phyloP scores from a whole-genome alignment of 176 grass and related monocot genomes.

The Juncus inflexus region DNA sequence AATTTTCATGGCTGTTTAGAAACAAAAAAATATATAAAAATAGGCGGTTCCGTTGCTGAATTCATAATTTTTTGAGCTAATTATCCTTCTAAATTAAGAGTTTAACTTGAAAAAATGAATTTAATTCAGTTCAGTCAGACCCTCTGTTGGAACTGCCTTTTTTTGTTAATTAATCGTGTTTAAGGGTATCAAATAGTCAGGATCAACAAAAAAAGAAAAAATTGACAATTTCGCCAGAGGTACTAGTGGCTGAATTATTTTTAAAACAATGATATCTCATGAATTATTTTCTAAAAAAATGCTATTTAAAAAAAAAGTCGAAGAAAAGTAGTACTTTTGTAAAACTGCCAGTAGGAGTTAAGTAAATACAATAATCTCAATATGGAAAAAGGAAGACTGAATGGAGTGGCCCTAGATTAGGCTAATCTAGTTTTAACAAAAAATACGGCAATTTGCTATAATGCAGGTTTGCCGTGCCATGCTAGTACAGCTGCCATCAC shows the following conservation, averaged over 20 bases:
- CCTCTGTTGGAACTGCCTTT: no score
- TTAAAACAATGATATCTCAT: background rate
- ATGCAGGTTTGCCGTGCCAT: background rate
- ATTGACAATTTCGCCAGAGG: no score
- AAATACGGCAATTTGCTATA: background rate
- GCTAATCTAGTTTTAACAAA: conserved; percentile 1
- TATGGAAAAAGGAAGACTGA: conserved; percentile 17
- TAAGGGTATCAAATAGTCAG: no score
- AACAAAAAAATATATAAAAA: no score
- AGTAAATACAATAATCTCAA: conserved; percentile 22
- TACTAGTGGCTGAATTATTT: background rate
- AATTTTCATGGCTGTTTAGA: no score
- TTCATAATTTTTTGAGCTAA: no score
- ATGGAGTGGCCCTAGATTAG: conserved; percentile 9
- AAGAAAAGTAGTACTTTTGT: background rate
- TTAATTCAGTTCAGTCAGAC: no score
- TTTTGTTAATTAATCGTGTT: no score
- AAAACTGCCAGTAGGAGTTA: background rate
- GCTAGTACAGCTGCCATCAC: background rate
- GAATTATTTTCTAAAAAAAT: background rate
- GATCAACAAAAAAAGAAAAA: no score
- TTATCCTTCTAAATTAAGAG: no score
- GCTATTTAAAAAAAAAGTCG: background rate
- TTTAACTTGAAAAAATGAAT: no score
- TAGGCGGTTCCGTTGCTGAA: no score